Base-by-base conservation (phyloP, 805 yeast genomes). In the Pichia manshurica region DNA sequence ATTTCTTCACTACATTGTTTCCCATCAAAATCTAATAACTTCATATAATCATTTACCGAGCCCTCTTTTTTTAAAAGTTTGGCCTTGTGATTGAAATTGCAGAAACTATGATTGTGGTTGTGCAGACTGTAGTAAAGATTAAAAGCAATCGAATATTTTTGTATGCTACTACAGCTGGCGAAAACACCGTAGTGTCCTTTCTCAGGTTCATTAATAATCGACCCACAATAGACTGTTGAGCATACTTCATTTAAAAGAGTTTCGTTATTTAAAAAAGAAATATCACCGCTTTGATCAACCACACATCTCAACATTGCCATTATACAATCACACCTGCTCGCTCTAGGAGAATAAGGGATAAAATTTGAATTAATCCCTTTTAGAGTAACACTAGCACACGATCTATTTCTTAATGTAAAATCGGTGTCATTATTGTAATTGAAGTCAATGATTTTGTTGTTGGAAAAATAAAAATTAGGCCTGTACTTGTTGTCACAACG, bases 291-390 rank as follows among this genome's bases (percentile, higher is more conserved):
- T 41, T 46, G 48, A 40, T 59, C 54, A 25, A 64, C 56, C 36
- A 70, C 61, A 54, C 78, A 74, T 1, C 67, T 54, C 5, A 71
- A 54, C 5, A 71, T 64, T 8, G 70, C 54, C 60, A 70, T 64
- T 28, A 73, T 58, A 52, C 78, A 74, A 50, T 69, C 74, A 57
- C 79, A 75, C 44, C 67, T 61, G 15, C 66, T 68, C 9, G 62
- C 52, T 48, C 70, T 67, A 2, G 80, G 79, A 1, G 69, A 64
- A 5, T 58, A 64, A 0, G 79, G 79, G 29, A 73, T 52, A 7
- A 16, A 17, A 12, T 6, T 23, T 3, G 42, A n/a, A 21, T 42
- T 42, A 5, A 42, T 35, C 5, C 32, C 29, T 16, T 25, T 9
- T 13, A 35, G n/a, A 22, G 19, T 2, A 25, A 42, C 17, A 16